These are phyloP conservation scores for Phytophthora ramorum DNA, from an alignment of 352 stramenopile genomes.

Conservation along the genomic window DNA sequence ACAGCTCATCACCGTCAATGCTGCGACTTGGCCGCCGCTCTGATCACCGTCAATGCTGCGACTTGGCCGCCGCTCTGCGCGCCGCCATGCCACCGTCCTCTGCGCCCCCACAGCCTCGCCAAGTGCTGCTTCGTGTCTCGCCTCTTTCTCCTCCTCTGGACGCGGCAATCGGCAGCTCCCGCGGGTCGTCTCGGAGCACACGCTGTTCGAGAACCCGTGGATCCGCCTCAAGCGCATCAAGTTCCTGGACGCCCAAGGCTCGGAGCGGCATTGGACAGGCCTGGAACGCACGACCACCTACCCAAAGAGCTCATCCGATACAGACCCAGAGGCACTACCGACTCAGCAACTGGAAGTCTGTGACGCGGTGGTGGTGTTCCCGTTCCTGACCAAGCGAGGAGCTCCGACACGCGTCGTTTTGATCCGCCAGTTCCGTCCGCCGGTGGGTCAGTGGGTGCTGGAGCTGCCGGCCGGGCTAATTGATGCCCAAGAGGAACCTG, in stretches of 20 bases:
- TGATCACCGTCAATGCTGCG: slow-evolving; percentile 9
- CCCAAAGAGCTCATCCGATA: slow-evolving; percentile 25
- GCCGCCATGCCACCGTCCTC: slow-evolving; percentile 3
- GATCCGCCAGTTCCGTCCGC: slow-evolving; percentile 92
- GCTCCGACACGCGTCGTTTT: slow-evolving; percentile 62
- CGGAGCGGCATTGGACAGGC: slow-evolving; percentile 65
- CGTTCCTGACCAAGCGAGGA: slow-evolving; percentile 55
- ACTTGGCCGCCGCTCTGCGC: slow-evolving; percentile 18
- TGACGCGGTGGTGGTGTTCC: slow-evolving; percentile 81
- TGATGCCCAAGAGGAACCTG: slow-evolving; percentile 79
- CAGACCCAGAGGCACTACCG: not conserved
- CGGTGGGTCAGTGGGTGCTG: slow-evolving; percentile 85
- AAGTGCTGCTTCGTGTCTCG: slow-evolving; percentile 3
- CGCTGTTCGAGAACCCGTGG: slow-evolving; percentile 74
- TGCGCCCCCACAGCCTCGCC: not conserved
- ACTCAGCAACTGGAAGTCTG: slow-evolving; percentile 38
- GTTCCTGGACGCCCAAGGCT: slow-evolving; percentile 60
- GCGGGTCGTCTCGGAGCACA: slow-evolving; percentile 57
- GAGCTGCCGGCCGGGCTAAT: slow-evolving; percentile 94
- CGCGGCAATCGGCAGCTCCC: slow-evolving; percentile 35
- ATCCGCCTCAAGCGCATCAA: slow-evolving; percentile 70
- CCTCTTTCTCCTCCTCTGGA: slow-evolving; percentile 17
- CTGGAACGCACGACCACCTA: slow-evolving; percentile 76
- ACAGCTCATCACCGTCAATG: slow-evolving; percentile 14
- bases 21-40: slow-evolving; percentile 17